A percentile compares a stretch with the other conserved stretches of the same genome.
Evolutionary conservation across 1,284 basidiomycete species (phyloP).

Genomic region (Apiotrichum siamense): DNA sequence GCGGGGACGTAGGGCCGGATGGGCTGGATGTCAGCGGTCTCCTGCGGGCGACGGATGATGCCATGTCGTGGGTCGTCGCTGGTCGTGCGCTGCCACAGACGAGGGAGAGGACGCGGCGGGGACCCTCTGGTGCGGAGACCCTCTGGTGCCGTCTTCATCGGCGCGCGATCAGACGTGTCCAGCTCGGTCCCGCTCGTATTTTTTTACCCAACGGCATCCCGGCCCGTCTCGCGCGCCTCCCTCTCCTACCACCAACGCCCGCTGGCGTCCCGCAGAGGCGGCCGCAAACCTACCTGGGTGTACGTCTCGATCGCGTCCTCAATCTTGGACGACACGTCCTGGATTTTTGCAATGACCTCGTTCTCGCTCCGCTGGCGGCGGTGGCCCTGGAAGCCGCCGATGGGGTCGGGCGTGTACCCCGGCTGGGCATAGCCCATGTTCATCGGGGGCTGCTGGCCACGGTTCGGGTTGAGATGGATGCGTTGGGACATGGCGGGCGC

Average conservation of each 20-base stretch:
- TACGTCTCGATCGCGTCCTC: constrained; percentile 92
- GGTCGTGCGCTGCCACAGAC: too few species aligned
- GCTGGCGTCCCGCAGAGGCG: too few species aligned
- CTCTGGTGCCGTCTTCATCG: background rate
- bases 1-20: constrained; percentile 91
- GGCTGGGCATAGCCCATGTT: constrained; percentile 11
- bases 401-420: constrained; percentile 43
- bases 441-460: constrained; percentile 32
- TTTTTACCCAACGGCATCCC: too few species aligned
- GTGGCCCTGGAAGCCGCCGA: constrained; percentile 40
- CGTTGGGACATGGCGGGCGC: constrained; percentile 32
- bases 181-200: too few species aligned
- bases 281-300: constrained; percentile 55
- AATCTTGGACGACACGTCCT: constrained; percentile 66
- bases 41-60: too few species aligned
- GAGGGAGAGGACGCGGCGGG: too few species aligned
- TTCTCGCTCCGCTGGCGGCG: constrained; percentile 50
- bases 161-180: background rate
- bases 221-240: too few species aligned
- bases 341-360: constrained; percentile 75
- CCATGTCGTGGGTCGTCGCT: too few species aligned
- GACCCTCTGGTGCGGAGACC: background rate
- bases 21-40: constrained; percentile 51
- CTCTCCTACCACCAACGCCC: too few species aligned
- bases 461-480: constrained; percentile 48